A percentile compares a stretch with the other conserved stretches of the same genome.
Evolutionary conservation across 306 rosid species (phyloP).

Genomic region (Carpinus viminea): DNA sequence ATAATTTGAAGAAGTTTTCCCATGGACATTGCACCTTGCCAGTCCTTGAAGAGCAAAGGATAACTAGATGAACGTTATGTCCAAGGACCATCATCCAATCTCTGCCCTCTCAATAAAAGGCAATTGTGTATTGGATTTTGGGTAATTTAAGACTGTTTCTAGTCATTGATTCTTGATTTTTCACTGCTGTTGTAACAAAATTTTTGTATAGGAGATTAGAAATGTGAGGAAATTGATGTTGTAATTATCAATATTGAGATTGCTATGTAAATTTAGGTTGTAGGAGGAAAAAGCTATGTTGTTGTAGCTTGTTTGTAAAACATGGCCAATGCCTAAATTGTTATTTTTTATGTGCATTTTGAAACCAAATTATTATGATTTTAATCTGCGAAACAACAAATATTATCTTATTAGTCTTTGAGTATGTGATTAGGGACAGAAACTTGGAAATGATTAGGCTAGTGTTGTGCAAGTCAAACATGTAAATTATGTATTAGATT

Average conservation of each 20-base stretch:
- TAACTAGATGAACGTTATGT: constrained; percentile 14
- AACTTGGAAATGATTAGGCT: no score
- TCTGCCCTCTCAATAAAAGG: constrained; percentile 28
- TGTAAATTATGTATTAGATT: no score
- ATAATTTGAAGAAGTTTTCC: constrained; percentile 29
- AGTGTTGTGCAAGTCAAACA: no score
- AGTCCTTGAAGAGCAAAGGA: constrained; percentile 24
- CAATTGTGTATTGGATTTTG: constrained; percentile 17
- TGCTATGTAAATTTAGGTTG: constrained; percentile 38
- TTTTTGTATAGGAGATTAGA: constrained; percentile 60
- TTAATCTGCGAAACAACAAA: no score
- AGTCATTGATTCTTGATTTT: constrained; percentile 56
- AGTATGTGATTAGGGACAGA: no score
- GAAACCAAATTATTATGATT: no score
- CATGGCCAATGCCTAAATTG: background rate
- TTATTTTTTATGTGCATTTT: no score
- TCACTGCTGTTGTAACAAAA: constrained; percentile 60
- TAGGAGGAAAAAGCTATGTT: background rate
- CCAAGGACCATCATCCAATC: constrained; percentile 31
- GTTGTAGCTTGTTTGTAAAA: background rate
- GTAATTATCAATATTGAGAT: constrained; percentile 34
- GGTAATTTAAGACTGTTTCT: constrained; percentile 37
- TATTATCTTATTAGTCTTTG: no score
- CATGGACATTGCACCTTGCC: constrained; percentile 29
- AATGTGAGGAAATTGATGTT: constrained; percentile 39